Percentiles rank a stretch among this genome's conserved stretches.
phyloP scores from a whole-genome alignment of 768 basidiomycete genomes.

The Pulveroboletus sp. region DNA sequence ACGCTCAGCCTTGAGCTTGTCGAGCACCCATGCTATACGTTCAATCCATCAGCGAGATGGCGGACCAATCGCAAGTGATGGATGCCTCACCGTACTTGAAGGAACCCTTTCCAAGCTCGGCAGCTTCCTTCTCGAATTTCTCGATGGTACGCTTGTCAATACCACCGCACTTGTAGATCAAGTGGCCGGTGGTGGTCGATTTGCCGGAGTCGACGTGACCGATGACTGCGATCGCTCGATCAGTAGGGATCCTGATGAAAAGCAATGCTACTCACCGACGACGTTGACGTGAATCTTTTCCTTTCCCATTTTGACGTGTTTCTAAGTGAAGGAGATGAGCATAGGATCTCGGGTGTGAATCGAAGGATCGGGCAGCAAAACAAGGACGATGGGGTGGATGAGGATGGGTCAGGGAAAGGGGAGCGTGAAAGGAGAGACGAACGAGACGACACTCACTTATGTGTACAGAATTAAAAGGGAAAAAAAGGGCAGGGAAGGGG shows the following conservation, averaged over 20 bases:
- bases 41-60: constrained; percentile 22
- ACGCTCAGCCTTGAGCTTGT: constrained; percentile 99
- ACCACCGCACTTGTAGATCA: constrained; percentile 99
- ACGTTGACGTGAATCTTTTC: constrained; percentile 97
- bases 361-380: constrained; percentile 17
- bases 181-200: constrained; percentile 99
- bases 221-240: constrained; percentile 62
- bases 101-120: constrained; percentile 99
- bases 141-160: constrained; percentile 99
- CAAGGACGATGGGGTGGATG: constrained; percentile 15
- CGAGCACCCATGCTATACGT: constrained; percentile 92
- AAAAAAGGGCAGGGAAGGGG: constrained; percentile 21
- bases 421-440: constrained; percentile 19
- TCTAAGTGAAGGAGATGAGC: constrained; percentile 32
- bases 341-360: constrained; percentile 12
- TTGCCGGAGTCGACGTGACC: constrained; percentile 99
- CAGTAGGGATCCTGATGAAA: constrained; percentile 12
- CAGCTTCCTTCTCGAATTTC: constrained; percentile 99
- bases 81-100: constrained; percentile 84
- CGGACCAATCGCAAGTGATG: constrained; percentile 13
- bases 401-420: constrained; percentile 7
- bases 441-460: constrained; percentile 36
- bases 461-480: constrained; percentile 36
- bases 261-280: constrained; percentile 63
- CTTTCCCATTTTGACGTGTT: constrained; percentile 84